Conservation (phyloP, 192 early-diverging fungal genomes). For the Lunasporangiospora selenospora region DNA sequence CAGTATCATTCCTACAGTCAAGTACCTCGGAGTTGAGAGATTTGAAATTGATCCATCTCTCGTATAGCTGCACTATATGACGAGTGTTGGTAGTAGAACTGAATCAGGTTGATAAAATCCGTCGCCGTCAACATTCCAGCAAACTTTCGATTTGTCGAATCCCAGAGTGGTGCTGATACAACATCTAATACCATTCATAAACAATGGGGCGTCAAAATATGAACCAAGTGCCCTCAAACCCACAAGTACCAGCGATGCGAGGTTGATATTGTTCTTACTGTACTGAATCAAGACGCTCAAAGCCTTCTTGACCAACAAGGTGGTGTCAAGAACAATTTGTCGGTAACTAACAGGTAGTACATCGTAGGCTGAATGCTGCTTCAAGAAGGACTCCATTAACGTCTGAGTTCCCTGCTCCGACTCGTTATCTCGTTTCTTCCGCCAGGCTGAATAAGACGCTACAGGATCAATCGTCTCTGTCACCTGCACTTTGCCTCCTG, state of each 20-base stretch:
- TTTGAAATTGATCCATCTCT: conserved; percentile 85
- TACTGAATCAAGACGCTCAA: conserved; percentile 93
- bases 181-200: conserved; percentile 51
- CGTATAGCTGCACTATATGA: conserved; percentile 83
- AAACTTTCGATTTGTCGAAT: conserved; percentile 78
- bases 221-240: too few species aligned
- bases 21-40: conserved; percentile 71
- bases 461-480: conserved; percentile 39
- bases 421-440: conserved; percentile 44
- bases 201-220: neutral
- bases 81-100: conserved; percentile 88
- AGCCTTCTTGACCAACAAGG: conserved; percentile 91
- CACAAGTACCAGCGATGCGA: too few species aligned
- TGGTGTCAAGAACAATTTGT: conserved; percentile 90
- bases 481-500: too few species aligned
- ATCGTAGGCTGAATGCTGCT: conserved; percentile 90
- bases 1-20: too few species aligned
- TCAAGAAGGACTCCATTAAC: conserved; percentile 63
- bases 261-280: conserved; percentile 66
- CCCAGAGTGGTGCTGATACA: conserved; percentile 94
- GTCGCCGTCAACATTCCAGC: conserved; percentile 97
- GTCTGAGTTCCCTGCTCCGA: conserved; percentile 27
- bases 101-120: conserved; percentile 94
- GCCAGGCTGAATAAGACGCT: conserved; percentile 44
- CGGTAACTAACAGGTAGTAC: conserved; percentile 90